Conservation (phyloP, 805 yeast species). For the Teunomyces gatunensis region DNA sequence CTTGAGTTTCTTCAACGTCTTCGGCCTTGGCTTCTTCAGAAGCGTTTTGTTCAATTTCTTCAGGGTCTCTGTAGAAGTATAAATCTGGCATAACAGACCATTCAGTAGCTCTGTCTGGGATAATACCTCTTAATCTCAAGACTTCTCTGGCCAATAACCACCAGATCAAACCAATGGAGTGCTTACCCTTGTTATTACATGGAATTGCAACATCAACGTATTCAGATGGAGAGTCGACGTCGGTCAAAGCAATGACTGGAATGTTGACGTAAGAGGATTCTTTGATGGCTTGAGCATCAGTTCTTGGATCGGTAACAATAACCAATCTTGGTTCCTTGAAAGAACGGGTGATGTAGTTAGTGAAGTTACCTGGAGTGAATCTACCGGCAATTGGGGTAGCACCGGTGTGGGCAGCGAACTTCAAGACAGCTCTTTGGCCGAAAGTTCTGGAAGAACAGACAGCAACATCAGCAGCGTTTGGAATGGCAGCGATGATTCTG, state of each 20-base stretch:
- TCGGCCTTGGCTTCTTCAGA: slow-evolving; percentile 54
- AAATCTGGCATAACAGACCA: slow-evolving; percentile 99
- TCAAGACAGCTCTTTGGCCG: slow-evolving; percentile 99
- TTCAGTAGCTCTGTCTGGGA: slow-evolving; percentile 92
- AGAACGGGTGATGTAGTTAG: slow-evolving; percentile 99
- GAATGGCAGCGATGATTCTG: slow-evolving; percentile 98
- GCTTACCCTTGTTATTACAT: slow-evolving; percentile 99
- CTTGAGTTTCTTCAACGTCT: slow-evolving; percentile 60
- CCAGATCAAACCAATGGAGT: slow-evolving; percentile 99
- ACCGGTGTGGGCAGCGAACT: slow-evolving; percentile 99
- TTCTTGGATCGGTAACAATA: slow-evolving; percentile 99
- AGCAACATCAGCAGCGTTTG: slow-evolving; percentile 97
- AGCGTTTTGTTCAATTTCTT: slow-evolving; percentile 87
- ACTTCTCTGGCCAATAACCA: slow-evolving; percentile 99
- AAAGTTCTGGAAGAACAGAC: slow-evolving; percentile 98
- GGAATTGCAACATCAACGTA: slow-evolving; percentile 99
- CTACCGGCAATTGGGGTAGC: slow-evolving; percentile 99
- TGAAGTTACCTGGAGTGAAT: slow-evolving; percentile 99
- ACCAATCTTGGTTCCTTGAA: slow-evolving; percentile 99
- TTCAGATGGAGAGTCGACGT: slow-evolving; percentile 98
- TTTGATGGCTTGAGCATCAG: slow-evolving; percentile 99
- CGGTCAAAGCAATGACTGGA: slow-evolving; percentile 98
- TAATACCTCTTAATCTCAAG: slow-evolving; percentile 96
- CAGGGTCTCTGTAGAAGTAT: slow-evolving; percentile 99
- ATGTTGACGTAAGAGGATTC: slow-evolving; percentile 99